These are phyloP conservation scores for Escovopsis sp. DNA, from an alignment of 2,329 filamentous ascomycete species.

Conservation along the genomic window DNA sequence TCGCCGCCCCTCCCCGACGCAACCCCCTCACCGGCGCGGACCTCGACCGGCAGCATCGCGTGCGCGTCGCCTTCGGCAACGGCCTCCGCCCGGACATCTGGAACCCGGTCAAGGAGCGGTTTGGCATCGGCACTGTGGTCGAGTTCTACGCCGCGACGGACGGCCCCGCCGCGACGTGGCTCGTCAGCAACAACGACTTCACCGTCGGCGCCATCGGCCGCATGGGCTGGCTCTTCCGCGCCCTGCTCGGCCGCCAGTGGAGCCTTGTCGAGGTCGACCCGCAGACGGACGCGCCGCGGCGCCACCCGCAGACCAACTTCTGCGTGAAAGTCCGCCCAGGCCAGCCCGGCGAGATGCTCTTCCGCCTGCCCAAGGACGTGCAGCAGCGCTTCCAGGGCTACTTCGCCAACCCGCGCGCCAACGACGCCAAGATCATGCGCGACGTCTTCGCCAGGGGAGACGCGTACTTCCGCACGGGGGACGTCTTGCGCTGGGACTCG, in stretches of 20 bases:
- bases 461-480: slow-evolving; percentile 72
- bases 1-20: slow-evolving; percentile 47
- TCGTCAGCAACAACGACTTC: slow-evolving; percentile 57
- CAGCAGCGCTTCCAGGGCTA: slow-evolving; percentile 64
- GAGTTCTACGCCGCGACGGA: slow-evolving; percentile 77
- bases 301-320: slow-evolving; percentile 53
- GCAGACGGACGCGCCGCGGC: slow-evolving; percentile 49
- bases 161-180: slow-evolving; percentile 54
- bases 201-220: slow-evolving; percentile 65
- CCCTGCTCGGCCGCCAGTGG: slow-evolving; percentile 34
- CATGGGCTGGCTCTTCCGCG: slow-evolving; percentile 44
- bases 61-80: slow-evolving; percentile 71
- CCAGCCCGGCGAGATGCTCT: slow-evolving; percentile 62
- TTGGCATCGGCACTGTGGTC: slow-evolving; percentile 54
- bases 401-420: slow-evolving; percentile 57
- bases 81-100: slow-evolving; percentile 75
- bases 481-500: slow-evolving; percentile 54
- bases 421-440: slow-evolving; percentile 56
- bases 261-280: slow-evolving; percentile 57
- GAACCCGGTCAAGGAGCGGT: slow-evolving; percentile 69
- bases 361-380: slow-evolving; percentile 48
- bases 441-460: slow-evolving; percentile 63
- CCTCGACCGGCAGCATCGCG: slow-evolving; percentile 55
- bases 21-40: slow-evolving; percentile 50
- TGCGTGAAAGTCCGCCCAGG: slow-evolving; percentile 44